Percentiles rank a stretch among this genome's conserved stretches.
Conservation (phyloP, 441 rosid species). For the Euphorbia corollata region DNA sequence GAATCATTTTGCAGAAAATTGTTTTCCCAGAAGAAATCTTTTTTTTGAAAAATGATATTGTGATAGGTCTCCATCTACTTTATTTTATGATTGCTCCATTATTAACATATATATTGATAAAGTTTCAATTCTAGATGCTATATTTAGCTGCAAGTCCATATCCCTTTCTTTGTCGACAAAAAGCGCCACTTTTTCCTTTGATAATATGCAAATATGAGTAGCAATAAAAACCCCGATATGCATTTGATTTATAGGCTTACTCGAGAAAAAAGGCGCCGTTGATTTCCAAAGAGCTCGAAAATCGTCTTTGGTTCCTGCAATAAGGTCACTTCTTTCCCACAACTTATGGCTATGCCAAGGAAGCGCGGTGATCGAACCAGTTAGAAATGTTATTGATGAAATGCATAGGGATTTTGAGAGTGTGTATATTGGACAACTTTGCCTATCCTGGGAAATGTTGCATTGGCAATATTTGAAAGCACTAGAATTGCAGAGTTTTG, state of each 20-base stretch:
- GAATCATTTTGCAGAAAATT: not conserved
- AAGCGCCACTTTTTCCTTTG: constrained; percentile 7
- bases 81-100: constrained; percentile 7
- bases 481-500: constrained; percentile 34
- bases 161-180: constrained; percentile 7
- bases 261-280: constrained; percentile 38
- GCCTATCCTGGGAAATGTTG: constrained; percentile 79
- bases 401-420: constrained; percentile 44
- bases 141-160: constrained; percentile 15
- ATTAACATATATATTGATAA: not conserved
- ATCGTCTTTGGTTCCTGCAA: constrained; percentile 12
- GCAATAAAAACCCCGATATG: not conserved
- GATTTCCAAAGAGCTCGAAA: constrained; percentile 18
- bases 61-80: not conserved
- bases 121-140: constrained; percentile 13
- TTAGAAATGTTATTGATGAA: constrained; percentile 35
- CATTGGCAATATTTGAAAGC: constrained; percentile 58
- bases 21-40: not conserved
- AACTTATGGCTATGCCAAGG: constrained; percentile 40
- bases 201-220: not conserved
- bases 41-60: not conserved
- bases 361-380: constrained; percentile 30
- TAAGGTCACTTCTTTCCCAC: constrained; percentile 30
- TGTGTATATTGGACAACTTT: constrained; percentile 65
- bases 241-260: constrained; percentile 36